phyloP scores from a whole-genome alignment of 2,329 filamentous ascomycete genomes.

The Claviceps purpurea region DNA sequence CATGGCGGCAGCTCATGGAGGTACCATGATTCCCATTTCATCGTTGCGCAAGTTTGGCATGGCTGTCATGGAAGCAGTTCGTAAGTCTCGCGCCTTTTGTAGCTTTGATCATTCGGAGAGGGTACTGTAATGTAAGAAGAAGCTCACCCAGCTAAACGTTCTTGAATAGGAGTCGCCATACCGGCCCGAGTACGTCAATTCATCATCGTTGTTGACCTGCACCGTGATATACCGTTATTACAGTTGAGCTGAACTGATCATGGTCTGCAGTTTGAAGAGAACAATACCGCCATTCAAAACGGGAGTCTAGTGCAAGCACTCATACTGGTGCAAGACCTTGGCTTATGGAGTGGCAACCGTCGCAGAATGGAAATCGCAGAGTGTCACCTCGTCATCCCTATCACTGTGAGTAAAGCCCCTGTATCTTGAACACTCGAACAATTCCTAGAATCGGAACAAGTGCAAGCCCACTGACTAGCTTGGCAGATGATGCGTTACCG shows the following conservation, averaged over 20 bases:
- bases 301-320: conserved; percentile 36
- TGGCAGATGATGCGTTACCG: conserved; percentile 38
- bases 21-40: conserved; percentile 41
- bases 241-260: not conserved
- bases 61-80: conserved; percentile 38
- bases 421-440: not conserved
- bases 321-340: conserved; percentile 34
- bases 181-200: conserved; percentile 15
- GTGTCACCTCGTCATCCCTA: conserved; percentile 31
- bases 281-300: conserved; percentile 32
- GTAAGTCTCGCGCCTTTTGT: conserved; percentile 15
- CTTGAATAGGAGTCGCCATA: conserved; percentile 16
- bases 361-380: conserved; percentile 45
- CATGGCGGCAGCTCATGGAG: conserved; percentile 46
- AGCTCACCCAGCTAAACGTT: not conserved
- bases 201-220: not conserved
- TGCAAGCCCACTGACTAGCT: conserved; percentile 8
- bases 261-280: conserved; percentile 31
- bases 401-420: conserved; percentile 23
- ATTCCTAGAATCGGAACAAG: not conserved
- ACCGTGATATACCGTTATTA: no score
- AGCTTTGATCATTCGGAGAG: not conserved
- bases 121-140: not conserved
- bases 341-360: conserved; percentile 40
- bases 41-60: conserved; percentile 48